Base-by-base conservation (phyloP, 2,329 filamentous ascomycete genomes). In the Aureobasidium lini region DNA sequence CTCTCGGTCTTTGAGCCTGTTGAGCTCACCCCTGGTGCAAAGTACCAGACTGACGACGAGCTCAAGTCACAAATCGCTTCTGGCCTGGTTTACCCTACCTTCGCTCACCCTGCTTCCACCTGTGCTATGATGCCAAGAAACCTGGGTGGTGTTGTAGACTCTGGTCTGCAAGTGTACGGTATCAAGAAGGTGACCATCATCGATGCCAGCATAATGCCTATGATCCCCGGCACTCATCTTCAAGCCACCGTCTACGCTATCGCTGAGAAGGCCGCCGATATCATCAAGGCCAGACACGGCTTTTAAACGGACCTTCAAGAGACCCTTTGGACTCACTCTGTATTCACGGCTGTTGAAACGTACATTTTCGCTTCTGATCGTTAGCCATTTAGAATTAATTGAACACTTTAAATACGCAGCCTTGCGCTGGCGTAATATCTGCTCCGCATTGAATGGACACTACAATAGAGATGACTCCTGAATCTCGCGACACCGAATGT, bases 241-340 rank as follows among this genome's bases (percentile, higher is more conserved):
- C 70, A 64, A 50, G 66, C 67, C 7, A 73, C 65, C 13, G 66
- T 75, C 2, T 74, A 74, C 62, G 72, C 72, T 9, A 60, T 73
- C 59, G 72, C 72, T 28, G 71, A 71, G 50, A 73, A 65, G 63
- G 68, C 71, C 44, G 66, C 65, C 6, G 69, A 71, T 53, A 53
- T 60, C 8, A 70, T 72, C 23, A 53, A 57, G 58, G 48, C 39
- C 3, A 60, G 58, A 40, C 58, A 72, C 71, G 70, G 67, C 66
- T 32, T 66, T 67, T 11, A 64, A 60, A 29, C 68, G 23, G 64
- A 68, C n/a, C 68, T 67, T 18, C 66, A 69, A 29, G 69, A 70
- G 58, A 18, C 46, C 4, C 53, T 61, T 2, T 58, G 71, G 62
- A 69, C 65, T 57, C 69, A 16, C 6, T 2, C 1, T 7, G 23